Percentiles rank a stretch among this genome's conserved stretches.
Evolutionary conservation across 1,139 yeast species (phyloP).

Genomic region (Pichia sp.): DNA sequence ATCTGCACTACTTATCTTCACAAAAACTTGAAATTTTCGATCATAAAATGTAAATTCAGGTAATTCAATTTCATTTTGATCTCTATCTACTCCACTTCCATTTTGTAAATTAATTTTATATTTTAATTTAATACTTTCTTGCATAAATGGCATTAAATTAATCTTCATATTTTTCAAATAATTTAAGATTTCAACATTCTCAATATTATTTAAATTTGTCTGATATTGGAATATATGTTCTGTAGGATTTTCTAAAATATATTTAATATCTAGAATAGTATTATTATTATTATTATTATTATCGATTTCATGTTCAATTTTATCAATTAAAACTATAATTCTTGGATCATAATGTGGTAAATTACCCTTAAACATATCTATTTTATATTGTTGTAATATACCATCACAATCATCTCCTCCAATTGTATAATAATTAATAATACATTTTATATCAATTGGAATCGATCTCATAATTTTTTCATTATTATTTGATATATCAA

Average conservation of each 20-base stretch:
- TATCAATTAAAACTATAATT: constrained; percentile 39
- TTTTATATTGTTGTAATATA: constrained; percentile 6
- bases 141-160: constrained; percentile 56
- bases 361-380: constrained; percentile 39
- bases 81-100: background rate
- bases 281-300: constrained; percentile 6
- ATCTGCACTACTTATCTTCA: constrained; percentile 25
- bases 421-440: background rate
- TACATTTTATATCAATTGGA: constrained; percentile 6
- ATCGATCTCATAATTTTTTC: constrained; percentile 3
- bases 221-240: constrained; percentile 60
- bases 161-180: constrained; percentile 22
- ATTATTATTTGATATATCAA: constrained; percentile 4
- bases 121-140: constrained; percentile 41
- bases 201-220: constrained; percentile 34
- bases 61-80: constrained; percentile 31
- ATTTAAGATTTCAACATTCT: constrained; percentile 20
- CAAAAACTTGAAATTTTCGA: constrained; percentile 57
- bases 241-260: constrained; percentile 69
- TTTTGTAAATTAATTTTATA: constrained; percentile 18
- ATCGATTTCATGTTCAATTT: constrained; percentile 6
- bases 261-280: constrained; percentile 33
- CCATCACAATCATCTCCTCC: background rate
- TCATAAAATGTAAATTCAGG: constrained; percentile 61
- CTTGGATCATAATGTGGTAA: constrained; percentile 69